These are phyloP conservation scores for Saussurea involucrata DNA, from an alignment of 129 eudicot genomes.

Conservation along the genomic window DNA sequence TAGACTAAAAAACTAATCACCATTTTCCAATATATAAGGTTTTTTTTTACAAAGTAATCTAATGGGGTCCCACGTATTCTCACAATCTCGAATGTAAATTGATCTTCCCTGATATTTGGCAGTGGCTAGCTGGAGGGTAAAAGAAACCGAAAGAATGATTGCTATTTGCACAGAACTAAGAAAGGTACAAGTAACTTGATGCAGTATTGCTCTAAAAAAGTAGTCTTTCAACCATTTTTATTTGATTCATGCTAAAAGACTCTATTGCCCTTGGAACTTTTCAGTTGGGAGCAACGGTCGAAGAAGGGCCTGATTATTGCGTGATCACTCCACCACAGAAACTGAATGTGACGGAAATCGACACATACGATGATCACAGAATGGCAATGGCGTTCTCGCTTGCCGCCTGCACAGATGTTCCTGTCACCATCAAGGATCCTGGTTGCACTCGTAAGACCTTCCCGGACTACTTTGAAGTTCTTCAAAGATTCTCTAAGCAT, in stretches of 20 bases:
- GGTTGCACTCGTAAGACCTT: constrained; percentile 95
- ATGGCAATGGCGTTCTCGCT: constrained; percentile 99
- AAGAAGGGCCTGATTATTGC: constrained; percentile 94
- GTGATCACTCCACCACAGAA: constrained; percentile 93
- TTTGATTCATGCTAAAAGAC: constrained; percentile 7
- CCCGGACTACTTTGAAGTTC: constrained; percentile 94
- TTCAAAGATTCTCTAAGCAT: constrained; percentile 63
- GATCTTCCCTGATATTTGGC: constrained; percentile 12
- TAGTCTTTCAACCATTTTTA: not conserved
- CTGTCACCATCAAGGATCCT: constrained; percentile 93
- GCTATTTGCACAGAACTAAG: constrained; percentile 97
- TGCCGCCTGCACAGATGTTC: constrained; percentile 93
- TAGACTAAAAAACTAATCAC: too few relatives aligned
- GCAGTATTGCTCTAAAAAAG: not conserved
- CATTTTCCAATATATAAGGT: too few relatives aligned
- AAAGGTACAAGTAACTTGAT: constrained; percentile 47
- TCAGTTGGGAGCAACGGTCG: constrained; percentile 94
- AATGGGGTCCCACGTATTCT: not conserved
- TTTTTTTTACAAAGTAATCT: not conserved
- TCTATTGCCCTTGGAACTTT: constrained; percentile 16
- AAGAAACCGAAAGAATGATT: constrained; percentile 97
- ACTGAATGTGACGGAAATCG: constrained; percentile 67
- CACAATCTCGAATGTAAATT: not conserved
- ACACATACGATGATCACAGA: constrained; percentile 91
- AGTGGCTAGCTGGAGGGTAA: constrained; percentile 99